Evolutionary conservation across 2,329 filamentous ascomycete species (phyloP), one percentile per base, ranked within the genome.

Genomic region (Massarina eburnea): DNA sequence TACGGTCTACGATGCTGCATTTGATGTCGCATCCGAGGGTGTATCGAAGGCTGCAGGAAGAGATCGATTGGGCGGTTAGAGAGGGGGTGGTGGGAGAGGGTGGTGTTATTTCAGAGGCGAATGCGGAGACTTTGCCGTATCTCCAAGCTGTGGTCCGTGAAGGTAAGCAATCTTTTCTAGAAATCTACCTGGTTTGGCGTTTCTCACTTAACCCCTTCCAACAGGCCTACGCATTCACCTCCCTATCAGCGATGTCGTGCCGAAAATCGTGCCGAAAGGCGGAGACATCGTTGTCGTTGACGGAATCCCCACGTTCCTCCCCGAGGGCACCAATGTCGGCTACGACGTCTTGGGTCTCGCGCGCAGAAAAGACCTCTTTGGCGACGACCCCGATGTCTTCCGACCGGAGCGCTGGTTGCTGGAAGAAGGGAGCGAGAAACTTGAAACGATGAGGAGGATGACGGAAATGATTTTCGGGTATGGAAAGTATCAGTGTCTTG

Each of bases 1-100:
- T 84, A 8, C 76, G 80, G 2, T 67, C 73, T 15, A 78, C 72
- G 0, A 59, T 83, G 47, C 70, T 82, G 15, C 72, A 79, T 54
- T 60, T 83, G 29, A 70, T 76, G 4, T 75, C 76, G 3, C 75
- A 72, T 14, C 74, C 77, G 0, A 64, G 62, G 1, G 71, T 79
- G 0, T 71, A 76, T 41, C 38, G 49, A 2, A 73, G 58, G 1
- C 67, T 84, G 0, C 72, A 73, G 2, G 63, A 41, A 0, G 78
- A 83, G 50, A 71, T 78, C 2, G 66, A 71, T 48, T 47, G 48
- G 2, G 73, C 70, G 0, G 59, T 75, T 34, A 17, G 35, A 0
- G 42, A 44, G 15, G 54, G 55, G 3, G 24, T 27, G 2, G 48
- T 44, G 4, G 56, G 61, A n/a, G 39, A 40, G 7, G 57, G 60